Evolutionary conservation across 176 grass and related monocot genomes (phyloP).

Genomic region (sorghum (Sorghum bicolor)): DNA sequence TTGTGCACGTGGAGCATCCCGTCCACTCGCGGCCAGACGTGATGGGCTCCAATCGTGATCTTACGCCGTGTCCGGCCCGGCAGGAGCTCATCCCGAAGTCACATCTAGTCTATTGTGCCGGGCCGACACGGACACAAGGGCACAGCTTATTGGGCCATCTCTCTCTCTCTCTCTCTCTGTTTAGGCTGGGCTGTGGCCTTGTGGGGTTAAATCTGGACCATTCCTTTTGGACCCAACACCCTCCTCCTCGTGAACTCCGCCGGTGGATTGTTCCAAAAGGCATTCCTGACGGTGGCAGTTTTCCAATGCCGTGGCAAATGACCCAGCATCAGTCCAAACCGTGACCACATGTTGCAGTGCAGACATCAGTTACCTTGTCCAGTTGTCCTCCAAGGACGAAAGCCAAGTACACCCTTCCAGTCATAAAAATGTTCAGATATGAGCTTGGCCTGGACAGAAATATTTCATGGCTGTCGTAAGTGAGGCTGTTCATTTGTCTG

Average conservation of each 20-base stretch:
- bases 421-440: not conserved
- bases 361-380: not conserved
- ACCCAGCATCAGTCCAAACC: not conserved
- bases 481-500: too few relatives aligned
- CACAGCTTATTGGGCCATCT: not conserved
- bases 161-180: not conserved
- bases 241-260: constrained; percentile 16
- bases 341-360: not conserved
- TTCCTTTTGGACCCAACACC: not conserved
- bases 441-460: not conserved
- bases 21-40: too few relatives aligned
- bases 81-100: too few relatives aligned
- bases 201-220: not conserved
- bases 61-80: too few relatives aligned
- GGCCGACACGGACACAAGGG: too few relatives aligned
- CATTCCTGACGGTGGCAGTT: not conserved
- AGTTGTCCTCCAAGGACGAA: not conserved
- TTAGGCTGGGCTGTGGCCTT: not conserved
- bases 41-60: too few relatives aligned
- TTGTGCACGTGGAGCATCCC: too few relatives aligned
- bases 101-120: too few relatives aligned
- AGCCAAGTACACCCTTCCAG: not conserved
- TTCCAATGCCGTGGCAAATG: not conserved
- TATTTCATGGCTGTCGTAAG: not conserved
- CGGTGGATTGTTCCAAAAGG: not conserved